These are phyloP conservation scores for Eremochloa ophiuroides DNA, from an alignment of 176 grass and related monocot species.

Conservation along the genomic window DNA sequence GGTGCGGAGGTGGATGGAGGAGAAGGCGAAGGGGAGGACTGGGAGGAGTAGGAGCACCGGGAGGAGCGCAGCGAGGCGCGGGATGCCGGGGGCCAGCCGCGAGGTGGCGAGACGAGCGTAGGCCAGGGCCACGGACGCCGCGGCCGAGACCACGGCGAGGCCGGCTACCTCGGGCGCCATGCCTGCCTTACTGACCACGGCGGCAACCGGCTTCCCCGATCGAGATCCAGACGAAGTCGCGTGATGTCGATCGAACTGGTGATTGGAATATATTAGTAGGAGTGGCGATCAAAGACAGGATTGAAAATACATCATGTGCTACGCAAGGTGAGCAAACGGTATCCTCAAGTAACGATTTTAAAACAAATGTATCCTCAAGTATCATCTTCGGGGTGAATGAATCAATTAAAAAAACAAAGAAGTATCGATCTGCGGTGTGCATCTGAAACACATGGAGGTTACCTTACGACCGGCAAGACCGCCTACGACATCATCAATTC, in stretches of 20 bases:
- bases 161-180: constrained; percentile 9
- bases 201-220: neutral
- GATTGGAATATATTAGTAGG: neutral
- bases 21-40: constrained; percentile 53
- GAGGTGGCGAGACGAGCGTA: constrained; percentile 52
- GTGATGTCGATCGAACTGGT: constrained; percentile 8
- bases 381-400: too few relatives aligned
- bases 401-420: too few relatives aligned
- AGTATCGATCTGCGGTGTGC: too few relatives aligned
- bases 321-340: neutral
- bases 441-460: too few relatives aligned
- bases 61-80: constrained; percentile 43
- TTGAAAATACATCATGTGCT: neutral
- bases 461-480: too few relatives aligned
- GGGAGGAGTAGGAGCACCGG: constrained; percentile 54
- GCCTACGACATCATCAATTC: too few relatives aligned
- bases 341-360: neutral
- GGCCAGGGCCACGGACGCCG: constrained; percentile 22
- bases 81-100: constrained; percentile 25
- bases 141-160: constrained; percentile 19
- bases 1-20: constrained; percentile 59
- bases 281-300: neutral
- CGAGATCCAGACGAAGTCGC: neutral
- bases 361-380: too few relatives aligned
- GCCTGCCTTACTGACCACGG: neutral